Evolutionary conservation across 2,329 filamentous ascomycete genomes (phyloP).

Genomic region (Clarireedia hainanense): DNA sequence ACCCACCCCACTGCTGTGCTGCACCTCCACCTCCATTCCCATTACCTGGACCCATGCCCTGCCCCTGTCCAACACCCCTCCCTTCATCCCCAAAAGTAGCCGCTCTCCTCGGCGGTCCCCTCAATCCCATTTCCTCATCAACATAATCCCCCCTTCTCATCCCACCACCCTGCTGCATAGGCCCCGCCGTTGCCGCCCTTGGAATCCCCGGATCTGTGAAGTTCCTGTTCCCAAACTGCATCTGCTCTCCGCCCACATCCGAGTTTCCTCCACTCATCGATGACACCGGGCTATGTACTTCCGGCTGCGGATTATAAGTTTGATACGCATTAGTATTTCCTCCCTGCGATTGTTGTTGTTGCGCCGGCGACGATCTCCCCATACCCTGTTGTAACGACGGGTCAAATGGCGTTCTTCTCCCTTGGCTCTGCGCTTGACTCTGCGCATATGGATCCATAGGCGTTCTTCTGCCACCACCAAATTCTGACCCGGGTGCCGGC

Average conservation of each 20-base stretch:
- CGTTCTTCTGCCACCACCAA: neutral
- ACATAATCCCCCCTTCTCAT: neutral
- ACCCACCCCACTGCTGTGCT: too few relatives aligned
- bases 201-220: neutral
- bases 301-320: neutral
- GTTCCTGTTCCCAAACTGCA: neutral
- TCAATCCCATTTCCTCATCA: neutral
- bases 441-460: neutral
- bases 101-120: neutral
- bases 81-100: neutral
- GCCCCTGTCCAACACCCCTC: neutral
- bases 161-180: neutral
- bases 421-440: neutral
- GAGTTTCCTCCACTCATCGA: neutral
- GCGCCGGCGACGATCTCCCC: neutral
- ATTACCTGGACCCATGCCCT: neutral
- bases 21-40: neutral
- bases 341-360: neutral
- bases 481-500: neutral
- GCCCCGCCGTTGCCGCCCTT: neutral
- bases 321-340: neutral
- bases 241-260: neutral
- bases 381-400: neutral
- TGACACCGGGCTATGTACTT: neutral
- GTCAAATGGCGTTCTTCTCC: slow-evolving; percentile 1